These are phyloP conservation scores for Thyridium curvatum DNA, from an alignment of 2,329 filamentous ascomycete species.

Conservation along the genomic window DNA sequence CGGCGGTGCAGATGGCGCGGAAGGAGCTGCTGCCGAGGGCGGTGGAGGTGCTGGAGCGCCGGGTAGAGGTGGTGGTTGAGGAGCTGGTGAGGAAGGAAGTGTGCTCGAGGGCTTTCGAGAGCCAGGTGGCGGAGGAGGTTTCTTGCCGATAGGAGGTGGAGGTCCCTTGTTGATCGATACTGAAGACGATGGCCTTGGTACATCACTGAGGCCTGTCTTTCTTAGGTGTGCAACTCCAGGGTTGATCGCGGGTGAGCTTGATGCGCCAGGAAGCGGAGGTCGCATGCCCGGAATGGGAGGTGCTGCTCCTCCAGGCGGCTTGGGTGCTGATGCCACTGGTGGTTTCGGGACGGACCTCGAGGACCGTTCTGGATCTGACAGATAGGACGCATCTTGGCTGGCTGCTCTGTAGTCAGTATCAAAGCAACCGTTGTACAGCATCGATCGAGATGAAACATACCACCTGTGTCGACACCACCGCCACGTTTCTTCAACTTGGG, in stretches of 20 bases:
- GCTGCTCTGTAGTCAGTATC: constrained; percentile 33
- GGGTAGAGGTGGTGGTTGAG: constrained; percentile 22
- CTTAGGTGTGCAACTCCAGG: constrained; percentile 54
- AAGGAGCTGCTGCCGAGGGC: constrained; percentile 32
- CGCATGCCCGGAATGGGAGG: constrained; percentile 54
- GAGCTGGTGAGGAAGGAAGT: constrained; percentile 25
- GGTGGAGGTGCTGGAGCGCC: constrained; percentile 26
- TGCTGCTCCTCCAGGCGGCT: constrained; percentile 50
- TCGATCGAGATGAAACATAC: constrained; percentile 23
- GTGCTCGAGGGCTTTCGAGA: constrained; percentile 50
- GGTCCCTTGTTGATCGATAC: constrained; percentile 59
- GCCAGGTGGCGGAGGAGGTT: constrained; percentile 57
- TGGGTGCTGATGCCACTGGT: constrained; percentile 48
- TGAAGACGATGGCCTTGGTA: constrained; percentile 52
- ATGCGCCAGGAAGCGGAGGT: constrained; percentile 37
- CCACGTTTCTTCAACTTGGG: constrained; percentile 87
- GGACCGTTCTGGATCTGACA: constrained; percentile 72
- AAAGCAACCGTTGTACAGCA: not conserved
- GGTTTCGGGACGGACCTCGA: constrained; percentile 44
- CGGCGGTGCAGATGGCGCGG: constrained; percentile 32
- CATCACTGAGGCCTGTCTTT: constrained; percentile 44
- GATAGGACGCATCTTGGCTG: constrained; percentile 63
- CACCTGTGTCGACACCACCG: constrained; percentile 71
- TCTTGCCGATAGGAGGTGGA: constrained; percentile 74
- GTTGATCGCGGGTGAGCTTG: constrained; percentile 39